phyloP scores from a whole-genome alignment of 2,329 filamentous ascomycete species.

The Fusarium pseudonygamai region DNA sequence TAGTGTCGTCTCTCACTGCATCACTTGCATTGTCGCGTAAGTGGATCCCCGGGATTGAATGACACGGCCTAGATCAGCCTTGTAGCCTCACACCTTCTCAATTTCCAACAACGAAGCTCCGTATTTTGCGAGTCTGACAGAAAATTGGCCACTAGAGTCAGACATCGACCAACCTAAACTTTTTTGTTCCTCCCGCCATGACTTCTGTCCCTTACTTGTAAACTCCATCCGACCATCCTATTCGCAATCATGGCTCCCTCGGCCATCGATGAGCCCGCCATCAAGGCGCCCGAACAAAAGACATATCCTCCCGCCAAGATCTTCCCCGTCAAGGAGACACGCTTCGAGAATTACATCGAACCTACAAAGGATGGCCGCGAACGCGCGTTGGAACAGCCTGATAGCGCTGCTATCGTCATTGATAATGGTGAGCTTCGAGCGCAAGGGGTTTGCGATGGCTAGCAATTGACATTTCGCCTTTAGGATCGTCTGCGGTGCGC shows the following conservation, averaged over 20 bases:
- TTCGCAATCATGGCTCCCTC: constrained; percentile 60
- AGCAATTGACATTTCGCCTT: constrained; percentile 30
- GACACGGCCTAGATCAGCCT: constrained; percentile 46
- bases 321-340: constrained; percentile 69
- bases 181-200: constrained; percentile 28
- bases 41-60: constrained; percentile 38
- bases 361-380: constrained; percentile 74
- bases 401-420: constrained; percentile 86
- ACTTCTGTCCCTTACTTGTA: constrained; percentile 15
- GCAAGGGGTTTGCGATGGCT: constrained; percentile 13
- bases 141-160: constrained; percentile 42
- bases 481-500: constrained; percentile 87
- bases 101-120: constrained; percentile 37
- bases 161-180: constrained; percentile 9
- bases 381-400: constrained; percentile 68
- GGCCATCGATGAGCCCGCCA: constrained; percentile 57
- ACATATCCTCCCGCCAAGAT: constrained; percentile 64
- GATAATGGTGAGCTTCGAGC: constrained; percentile 79
- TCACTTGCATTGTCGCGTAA: constrained; percentile 4
- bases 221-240: constrained; percentile 4
- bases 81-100: constrained; percentile 47
- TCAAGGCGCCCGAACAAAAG: constrained; percentile 50
- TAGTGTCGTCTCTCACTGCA: background rate
- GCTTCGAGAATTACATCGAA: constrained; percentile 65
- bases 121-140: constrained; percentile 28